Evolutionary conservation across 2,329 filamentous ascomycete species (phyloP).

Genomic region (Fonsecaea nubica): DNA sequence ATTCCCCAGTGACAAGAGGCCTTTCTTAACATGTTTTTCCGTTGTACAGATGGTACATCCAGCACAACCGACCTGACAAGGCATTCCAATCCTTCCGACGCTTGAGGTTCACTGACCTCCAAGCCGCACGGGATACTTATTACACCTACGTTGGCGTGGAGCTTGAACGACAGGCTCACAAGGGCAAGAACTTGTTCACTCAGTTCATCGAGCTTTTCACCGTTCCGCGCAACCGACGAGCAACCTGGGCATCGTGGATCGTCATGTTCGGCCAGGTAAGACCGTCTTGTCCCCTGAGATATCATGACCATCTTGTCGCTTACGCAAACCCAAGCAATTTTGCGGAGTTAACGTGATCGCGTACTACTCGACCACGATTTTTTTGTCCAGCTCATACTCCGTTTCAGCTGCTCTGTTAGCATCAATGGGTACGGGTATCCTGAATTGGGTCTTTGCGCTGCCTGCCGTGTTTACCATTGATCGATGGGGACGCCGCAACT

Average conservation of each 20-base stretch:
- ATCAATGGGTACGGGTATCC: constrained; percentile 68
- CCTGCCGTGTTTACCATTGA: constrained; percentile 71
- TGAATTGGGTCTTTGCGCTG: constrained; percentile 70
- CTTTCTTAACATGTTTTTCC: not conserved
- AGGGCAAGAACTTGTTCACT: constrained; percentile 58
- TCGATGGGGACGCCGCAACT: constrained; percentile 67
- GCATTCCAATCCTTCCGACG: constrained; percentile 58
- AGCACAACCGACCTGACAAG: constrained; percentile 53
- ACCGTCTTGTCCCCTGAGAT: constrained; percentile 6
- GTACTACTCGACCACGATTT: constrained; percentile 70
- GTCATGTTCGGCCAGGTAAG: constrained; percentile 65
- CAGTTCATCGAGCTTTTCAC: constrained; percentile 66
- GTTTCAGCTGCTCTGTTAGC: constrained; percentile 62
- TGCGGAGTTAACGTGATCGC: constrained; percentile 64
- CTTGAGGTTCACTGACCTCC: constrained; percentile 58
- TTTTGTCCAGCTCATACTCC: constrained; percentile 60
- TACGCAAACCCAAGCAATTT: constrained; percentile 43
- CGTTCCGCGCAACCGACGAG: constrained; percentile 67
- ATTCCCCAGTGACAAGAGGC: not conserved
- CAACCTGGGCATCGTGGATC: constrained; percentile 62
- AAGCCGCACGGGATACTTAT: constrained; percentile 64
- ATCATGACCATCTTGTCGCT: not conserved
- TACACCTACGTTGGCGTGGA: constrained; percentile 65
- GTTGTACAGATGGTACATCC: constrained; percentile 48
- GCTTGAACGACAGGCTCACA: constrained; percentile 62